Conservation (phyloP, 2,329 filamentous ascomycete genomes). For the Aspergillus aculeatinus region DNA sequence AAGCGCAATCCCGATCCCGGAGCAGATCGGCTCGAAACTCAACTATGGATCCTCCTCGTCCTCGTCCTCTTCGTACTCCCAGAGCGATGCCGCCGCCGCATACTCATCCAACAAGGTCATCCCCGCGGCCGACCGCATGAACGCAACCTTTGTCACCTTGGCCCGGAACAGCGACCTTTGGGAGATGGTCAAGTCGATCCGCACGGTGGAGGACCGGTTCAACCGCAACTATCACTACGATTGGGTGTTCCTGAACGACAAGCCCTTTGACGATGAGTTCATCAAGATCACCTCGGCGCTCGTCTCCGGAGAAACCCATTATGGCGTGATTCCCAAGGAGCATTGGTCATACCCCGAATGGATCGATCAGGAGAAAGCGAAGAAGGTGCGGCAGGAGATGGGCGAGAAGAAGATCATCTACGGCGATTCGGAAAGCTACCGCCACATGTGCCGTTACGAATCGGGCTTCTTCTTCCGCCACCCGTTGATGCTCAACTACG, state of each 20-base stretch:
- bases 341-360: constrained; percentile 97
- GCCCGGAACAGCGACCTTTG: constrained; percentile 91
- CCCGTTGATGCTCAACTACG: constrained; percentile 88
- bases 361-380: constrained; percentile 93
- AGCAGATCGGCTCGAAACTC: constrained; percentile 23
- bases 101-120: constrained; percentile 41
- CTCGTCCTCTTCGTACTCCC: constrained; percentile 14
- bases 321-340: constrained; percentile 83
- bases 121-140: constrained; percentile 71
- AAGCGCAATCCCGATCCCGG: constrained; percentile 49
- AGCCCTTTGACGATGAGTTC: constrained; percentile 89
- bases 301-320: constrained; percentile 89
- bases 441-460: constrained; percentile 99
- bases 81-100: constrained; percentile 27
- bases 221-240: constrained; percentile 96
- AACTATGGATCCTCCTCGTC: constrained; percentile 24
- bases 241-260: constrained; percentile 98
- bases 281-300: constrained; percentile 86
- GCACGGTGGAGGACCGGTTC: constrained; percentile 96
- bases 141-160: constrained; percentile 95
- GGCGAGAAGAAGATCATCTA: constrained; percentile 94
- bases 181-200: constrained; percentile 95
- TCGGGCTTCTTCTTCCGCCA: constrained; percentile 99
- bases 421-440: constrained; percentile 92
- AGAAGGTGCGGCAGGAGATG: constrained; percentile 92